phyloP scores from a whole-genome alignment of 495 filamentous ascomycete species.

The Haplographium delicatum region DNA sequence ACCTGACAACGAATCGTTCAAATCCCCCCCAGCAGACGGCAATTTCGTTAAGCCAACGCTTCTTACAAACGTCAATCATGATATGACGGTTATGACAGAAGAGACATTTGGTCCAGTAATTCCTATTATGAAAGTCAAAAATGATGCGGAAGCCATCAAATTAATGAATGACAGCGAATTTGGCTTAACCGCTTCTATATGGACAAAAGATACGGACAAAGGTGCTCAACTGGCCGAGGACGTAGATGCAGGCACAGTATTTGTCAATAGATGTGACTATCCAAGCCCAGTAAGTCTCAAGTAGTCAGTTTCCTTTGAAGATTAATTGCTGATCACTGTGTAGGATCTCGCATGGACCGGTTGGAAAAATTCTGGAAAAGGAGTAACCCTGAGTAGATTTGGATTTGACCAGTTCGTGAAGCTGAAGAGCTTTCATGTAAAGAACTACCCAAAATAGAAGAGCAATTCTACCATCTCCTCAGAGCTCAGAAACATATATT shows the following conservation, averaged over 20 bases:
- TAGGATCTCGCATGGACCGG: slow-evolving; percentile 97
- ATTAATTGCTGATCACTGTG: not conserved
- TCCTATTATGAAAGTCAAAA: slow-evolving; percentile 84
- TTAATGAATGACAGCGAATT: slow-evolving; percentile 96
- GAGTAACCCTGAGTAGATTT: slow-evolving; percentile 80
- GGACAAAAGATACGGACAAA: slow-evolving; percentile 81
- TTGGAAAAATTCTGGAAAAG: slow-evolving; percentile 94
- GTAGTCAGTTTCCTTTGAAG: too few species aligned
- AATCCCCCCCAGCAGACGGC: slow-evolving; percentile 58
- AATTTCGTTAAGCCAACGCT: slow-evolving; percentile 87
- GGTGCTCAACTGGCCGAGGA: slow-evolving; percentile 75
- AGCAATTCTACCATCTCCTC: too few species aligned
- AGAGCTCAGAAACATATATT: too few species aligned
- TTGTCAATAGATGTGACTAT: slow-evolving; percentile 92
- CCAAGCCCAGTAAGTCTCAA: slow-evolving; percentile 73
- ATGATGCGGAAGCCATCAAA: slow-evolving; percentile 73
- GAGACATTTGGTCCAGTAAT: slow-evolving; percentile 97
- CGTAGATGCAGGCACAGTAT: slow-evolving; percentile 92
- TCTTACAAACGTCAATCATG: slow-evolving; percentile 73
- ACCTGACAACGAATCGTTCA: slow-evolving; percentile 72
- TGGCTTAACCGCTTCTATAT: slow-evolving; percentile 93
- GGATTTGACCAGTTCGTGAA: slow-evolving; percentile 95
- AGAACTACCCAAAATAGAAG: slow-evolving; percentile 70
- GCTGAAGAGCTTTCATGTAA: slow-evolving; percentile 93
- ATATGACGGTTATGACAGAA: slow-evolving; percentile 87